phyloP scores from a whole-genome alignment of 176 grass and related monocot genomes.

The Zizania latifolia region DNA sequence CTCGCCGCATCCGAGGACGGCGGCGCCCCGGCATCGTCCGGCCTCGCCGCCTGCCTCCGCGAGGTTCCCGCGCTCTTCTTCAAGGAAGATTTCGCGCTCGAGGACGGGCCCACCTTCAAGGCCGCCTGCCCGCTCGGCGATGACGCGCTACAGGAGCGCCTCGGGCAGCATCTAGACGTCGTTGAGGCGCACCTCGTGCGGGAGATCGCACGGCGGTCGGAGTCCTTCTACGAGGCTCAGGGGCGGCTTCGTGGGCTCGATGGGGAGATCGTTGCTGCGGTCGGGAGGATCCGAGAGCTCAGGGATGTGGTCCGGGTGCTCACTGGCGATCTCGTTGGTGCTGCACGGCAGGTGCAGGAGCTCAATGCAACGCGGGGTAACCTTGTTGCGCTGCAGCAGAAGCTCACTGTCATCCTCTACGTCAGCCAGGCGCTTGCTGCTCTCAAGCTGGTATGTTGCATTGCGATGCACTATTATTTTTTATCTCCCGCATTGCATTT shows the following conservation, averaged over 20 bases:
- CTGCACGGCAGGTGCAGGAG: constrained; percentile 79
- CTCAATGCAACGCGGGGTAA: constrained; percentile 70
- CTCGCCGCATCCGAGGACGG: too few species aligned
- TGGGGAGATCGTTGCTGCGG: constrained; percentile 11
- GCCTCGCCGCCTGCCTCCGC: constrained; percentile 41
- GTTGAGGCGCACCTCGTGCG: constrained; percentile 28
- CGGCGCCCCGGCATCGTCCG: too few species aligned
- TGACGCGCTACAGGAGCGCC: constrained; percentile 54
- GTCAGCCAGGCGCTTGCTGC: constrained; percentile 77
- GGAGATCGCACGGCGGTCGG: too few species aligned
- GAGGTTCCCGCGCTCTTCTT: constrained; percentile 73
- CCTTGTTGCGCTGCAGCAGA: constrained; percentile 73
- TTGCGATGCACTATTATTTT: neutral
- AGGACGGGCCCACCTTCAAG: constrained; percentile 61
- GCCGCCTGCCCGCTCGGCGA: constrained; percentile 63
- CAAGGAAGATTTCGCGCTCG: constrained; percentile 69
- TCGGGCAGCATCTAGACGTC: constrained; percentile 64
- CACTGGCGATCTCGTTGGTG: constrained; percentile 72
- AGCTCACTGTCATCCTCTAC: constrained; percentile 90
- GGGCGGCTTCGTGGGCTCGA: too few species aligned
- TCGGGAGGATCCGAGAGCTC: constrained; percentile 73
- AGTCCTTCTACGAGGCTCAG: too few species aligned
- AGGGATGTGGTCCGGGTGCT: constrained; percentile 63
- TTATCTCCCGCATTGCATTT: neutral
- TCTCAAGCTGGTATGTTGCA: constrained; percentile 67